These are phyloP conservation scores for Yamadazyma friedrichii DNA, from an alignment of 1,139 yeast species.

Conservation along the genomic window DNA sequence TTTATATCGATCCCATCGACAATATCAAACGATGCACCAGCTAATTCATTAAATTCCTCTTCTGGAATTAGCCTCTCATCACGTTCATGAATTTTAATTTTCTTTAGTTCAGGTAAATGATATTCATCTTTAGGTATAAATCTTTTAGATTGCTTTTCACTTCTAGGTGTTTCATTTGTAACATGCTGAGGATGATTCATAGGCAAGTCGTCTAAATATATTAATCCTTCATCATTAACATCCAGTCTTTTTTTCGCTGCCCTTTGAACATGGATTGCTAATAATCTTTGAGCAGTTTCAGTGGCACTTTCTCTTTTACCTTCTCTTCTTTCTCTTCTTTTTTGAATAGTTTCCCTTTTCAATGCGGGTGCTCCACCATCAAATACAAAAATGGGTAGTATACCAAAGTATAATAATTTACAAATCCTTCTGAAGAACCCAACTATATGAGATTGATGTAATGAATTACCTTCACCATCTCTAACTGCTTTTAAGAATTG, in stretches of 20 bases:
- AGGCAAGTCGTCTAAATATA: slow-evolving; percentile 44
- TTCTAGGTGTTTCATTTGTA: not conserved
- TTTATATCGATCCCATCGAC: slow-evolving; percentile 72
- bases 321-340: slow-evolving; percentile 69
- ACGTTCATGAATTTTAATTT: slow-evolving; percentile 33
- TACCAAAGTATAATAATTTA: slow-evolving; percentile 84
- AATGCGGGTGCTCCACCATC: slow-evolving; percentile 96
- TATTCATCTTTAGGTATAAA: slow-evolving; percentile 68
- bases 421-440: slow-evolving; percentile 95
- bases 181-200: slow-evolving; percentile 19
- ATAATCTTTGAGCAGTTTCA: slow-evolving; percentile 74
- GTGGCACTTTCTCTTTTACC: slow-evolving; percentile 71
- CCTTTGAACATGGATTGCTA: slow-evolving; percentile 78
- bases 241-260: slow-evolving; percentile 31
- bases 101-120: slow-evolving; percentile 68
- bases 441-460: slow-evolving; percentile 80
- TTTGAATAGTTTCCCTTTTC: slow-evolving; percentile 71
- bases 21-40: slow-evolving; percentile 61
- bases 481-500: slow-evolving; percentile 95
- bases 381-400: slow-evolving; percentile 90
- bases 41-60: slow-evolving; percentile 64
- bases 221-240: slow-evolving; percentile 19
- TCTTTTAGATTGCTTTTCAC: slow-evolving; percentile 11
- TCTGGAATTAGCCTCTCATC: slow-evolving; percentile 78
- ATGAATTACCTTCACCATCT: slow-evolving; percentile 76